A percentile compares a stretch with the other conserved stretches of the same genome.
Conservation (phyloP, 2,329 filamentous ascomycete species). For the Curvularia hawaiiensis region DNA sequence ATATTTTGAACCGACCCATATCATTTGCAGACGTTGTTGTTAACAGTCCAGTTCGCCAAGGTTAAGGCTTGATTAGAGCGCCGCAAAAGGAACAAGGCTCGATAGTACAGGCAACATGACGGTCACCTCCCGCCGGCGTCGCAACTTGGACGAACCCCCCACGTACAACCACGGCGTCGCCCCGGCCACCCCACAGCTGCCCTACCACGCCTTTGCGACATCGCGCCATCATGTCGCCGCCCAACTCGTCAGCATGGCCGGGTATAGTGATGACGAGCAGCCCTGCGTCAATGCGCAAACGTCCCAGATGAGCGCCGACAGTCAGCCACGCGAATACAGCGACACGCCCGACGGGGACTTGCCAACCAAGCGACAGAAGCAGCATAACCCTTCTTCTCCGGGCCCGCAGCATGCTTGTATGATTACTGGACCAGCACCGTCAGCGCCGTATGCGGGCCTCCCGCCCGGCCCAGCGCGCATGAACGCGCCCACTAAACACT, state of each 20-base stretch:
- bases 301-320: conserved; percentile 18
- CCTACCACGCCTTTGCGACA: conserved; percentile 25
- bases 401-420: conserved; percentile 6
- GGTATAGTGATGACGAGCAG: conserved; percentile 14
- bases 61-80: conserved; percentile 7
- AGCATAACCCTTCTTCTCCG: neutral
- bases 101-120: conserved; percentile 13
- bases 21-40: conserved; percentile 3
- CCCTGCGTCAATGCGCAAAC: conserved; percentile 12
- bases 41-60: conserved; percentile 1
- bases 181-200: conserved; percentile 13
- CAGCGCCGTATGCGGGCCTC: conserved; percentile 4
- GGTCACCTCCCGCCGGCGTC: conserved; percentile 10
- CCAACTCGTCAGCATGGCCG: conserved; percentile 18
- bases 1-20: neutral
- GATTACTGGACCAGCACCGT: neutral
- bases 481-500: conserved; percentile 21
- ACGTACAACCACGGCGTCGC: conserved; percentile 13
- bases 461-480: conserved; percentile 16
- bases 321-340: conserved; percentile 10
- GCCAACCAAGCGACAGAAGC: conserved; percentile 2
- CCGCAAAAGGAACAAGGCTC: conserved; percentile 5
- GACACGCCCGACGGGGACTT: conserved; percentile 11
- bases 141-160: conserved; percentile 7
- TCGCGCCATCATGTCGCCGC: conserved; percentile 26